These are phyloP conservation scores for Solanum rostratum DNA, from an alignment of 257 asterid genomes.

Conservation along the genomic window DNA sequence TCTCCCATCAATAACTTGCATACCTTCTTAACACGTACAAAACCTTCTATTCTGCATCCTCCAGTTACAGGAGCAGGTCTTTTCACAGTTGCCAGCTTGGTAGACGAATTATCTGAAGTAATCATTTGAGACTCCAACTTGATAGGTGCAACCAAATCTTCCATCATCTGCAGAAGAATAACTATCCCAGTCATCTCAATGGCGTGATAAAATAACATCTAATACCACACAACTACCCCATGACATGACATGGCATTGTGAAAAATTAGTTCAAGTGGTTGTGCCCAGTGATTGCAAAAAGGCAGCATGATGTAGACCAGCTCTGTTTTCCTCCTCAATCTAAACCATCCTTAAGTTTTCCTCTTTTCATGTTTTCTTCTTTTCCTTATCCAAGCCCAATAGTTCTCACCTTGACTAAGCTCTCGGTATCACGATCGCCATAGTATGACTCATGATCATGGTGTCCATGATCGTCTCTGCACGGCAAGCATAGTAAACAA, in stretches of 20 bases:
- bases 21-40: conserved; percentile 96
- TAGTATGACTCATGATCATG: conserved; percentile 94
- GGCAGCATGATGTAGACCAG: not conserved
- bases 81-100: conserved; percentile 35
- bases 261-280: not conserved
- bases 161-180: conserved; percentile 62
- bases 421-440: conserved; percentile 93
- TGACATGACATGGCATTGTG: not conserved
- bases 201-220: not conserved
- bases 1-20: not conserved
- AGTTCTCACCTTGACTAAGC: conserved; percentile 67
- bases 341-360: not conserved
- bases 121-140: conserved; percentile 39
- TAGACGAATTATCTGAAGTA: conserved; percentile 30
- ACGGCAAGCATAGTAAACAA: not conserved
- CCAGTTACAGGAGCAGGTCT: conserved; percentile 90
- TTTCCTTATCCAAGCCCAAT: not conserved
- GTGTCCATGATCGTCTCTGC: conserved; percentile 84
- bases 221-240: not conserved
- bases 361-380: not conserved
- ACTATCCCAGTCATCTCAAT: not conserved
- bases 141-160: conserved; percentile 67
- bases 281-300: not conserved
- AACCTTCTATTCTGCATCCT: conserved; percentile 95
- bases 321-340: not conserved